These are phyloP conservation scores for Castanea crenata DNA, from an alignment of 306 rosid genomes.

Conservation along the genomic window DNA sequence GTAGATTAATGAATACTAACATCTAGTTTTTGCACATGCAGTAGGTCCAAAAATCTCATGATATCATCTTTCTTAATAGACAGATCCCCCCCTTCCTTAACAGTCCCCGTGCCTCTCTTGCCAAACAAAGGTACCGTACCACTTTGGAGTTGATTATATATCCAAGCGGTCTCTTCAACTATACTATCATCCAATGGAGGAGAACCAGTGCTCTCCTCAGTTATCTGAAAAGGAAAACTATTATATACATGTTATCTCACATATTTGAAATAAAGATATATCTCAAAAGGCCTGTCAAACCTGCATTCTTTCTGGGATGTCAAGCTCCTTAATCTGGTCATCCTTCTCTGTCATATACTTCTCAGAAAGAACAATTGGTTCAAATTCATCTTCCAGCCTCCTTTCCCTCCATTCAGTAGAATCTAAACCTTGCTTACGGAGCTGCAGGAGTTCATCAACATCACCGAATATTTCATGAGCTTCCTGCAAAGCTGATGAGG, in stretches of 20 bases:
- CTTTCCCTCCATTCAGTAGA: conserved; percentile 59
- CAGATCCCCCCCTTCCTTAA: conserved; percentile 35
- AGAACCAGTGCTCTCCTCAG: conserved; percentile 81
- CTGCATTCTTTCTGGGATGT: conserved; percentile 98
- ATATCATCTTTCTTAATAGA: conserved; percentile 59
- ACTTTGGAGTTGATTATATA: conserved; percentile 52
- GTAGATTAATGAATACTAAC: conserved; percentile 50
- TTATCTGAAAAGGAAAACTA: conserved; percentile 40
- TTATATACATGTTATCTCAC: conserved; percentile 6
- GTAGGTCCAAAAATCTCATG: conserved; percentile 80
- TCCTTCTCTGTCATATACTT: conserved; percentile 94
- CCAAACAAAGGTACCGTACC: conserved; percentile 65
- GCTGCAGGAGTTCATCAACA: conserved; percentile 64
- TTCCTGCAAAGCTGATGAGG: conserved; percentile 88
- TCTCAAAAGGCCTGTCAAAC: conserved; percentile 33
- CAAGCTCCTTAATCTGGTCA: conserved; percentile 73
- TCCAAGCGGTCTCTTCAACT: conserved; percentile 79
- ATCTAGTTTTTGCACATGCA: conserved; percentile 86
- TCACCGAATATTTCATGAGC: conserved; percentile 97
- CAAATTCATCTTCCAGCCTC: conserved; percentile 93
- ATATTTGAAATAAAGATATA: neutral
- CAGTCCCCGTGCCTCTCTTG: conserved; percentile 37
- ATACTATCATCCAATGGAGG: conserved; percentile 64
- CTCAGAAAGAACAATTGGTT: conserved; percentile 78
- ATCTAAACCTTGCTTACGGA: conserved; percentile 59